Evolutionary conservation across 75 land plant species (phyloP), one percentile per base, ranked within the genome.

Genomic region (Larix kaempferi): DNA sequence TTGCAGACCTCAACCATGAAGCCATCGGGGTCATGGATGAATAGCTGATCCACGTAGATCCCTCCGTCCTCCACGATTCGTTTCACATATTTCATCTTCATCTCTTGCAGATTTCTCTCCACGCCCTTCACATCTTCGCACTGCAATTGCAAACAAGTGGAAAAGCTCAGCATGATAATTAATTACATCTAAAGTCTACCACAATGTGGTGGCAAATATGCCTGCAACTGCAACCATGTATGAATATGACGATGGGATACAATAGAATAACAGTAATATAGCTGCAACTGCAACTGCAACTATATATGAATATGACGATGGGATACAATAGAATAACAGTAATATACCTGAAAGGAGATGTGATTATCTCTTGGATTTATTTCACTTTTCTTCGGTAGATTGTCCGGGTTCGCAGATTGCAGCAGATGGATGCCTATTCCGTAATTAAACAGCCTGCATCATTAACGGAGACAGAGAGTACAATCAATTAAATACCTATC

Each of bases 331-430:
- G n/a, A n/a, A n/a, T n/a, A n/a, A n/a, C n/a, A n/a, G n/a, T n/a
- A n/a, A n/a, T n/a, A n/a, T n/a, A 82, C 86, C 84, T 84, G 85
- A 57, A 86, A 86, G 12, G 88, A 84, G 37, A 86, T 81, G 82
- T 86, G 88, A 66, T 86, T 85, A 59, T 79, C 86, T 67, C 73
- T 85, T 15, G 80, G 87, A 25, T 86, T 81, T 25, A 86, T 86
- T 35, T 69, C 83, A 21, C 29, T 19, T 16, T 82, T 80, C 41
- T 19, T 33, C 1, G 76, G 72, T 4, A 37, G n/a, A 11, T 55
- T 21, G 27, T 25, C 44, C 12, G 75, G 55, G 5, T 54, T 23
- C 4, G 73, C 64, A 23, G 73, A 29, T 56, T 86, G 80, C 29
- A 86, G 49, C 59, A 86, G 57, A 75, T 86, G 88, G 16, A 86